Conservation (phyloP, 331 rosid species). For the Rhamnella rubrinervis region DNA sequence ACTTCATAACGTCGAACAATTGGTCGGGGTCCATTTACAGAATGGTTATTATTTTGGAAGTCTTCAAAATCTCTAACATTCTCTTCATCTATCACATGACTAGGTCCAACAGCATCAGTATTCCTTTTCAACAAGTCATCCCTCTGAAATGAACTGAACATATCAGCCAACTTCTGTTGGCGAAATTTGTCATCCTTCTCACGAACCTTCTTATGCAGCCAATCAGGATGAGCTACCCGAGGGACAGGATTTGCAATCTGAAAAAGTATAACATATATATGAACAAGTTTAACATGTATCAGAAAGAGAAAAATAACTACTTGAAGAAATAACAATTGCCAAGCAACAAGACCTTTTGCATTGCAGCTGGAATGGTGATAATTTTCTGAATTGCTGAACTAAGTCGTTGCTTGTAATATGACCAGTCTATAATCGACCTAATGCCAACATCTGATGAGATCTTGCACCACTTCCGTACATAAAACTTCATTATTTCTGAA, state of each 20-base stretch:
- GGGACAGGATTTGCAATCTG: constrained; percentile 97
- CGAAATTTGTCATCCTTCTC: constrained; percentile 96
- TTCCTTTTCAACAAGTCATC: constrained; percentile 39
- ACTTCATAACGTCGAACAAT: constrained; percentile 66
- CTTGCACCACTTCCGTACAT: constrained; percentile 98
- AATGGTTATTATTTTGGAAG: constrained; percentile 55
- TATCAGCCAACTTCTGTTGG: constrained; percentile 76
- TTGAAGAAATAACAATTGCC: constrained; percentile 18
- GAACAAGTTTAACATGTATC: constrained; percentile 21
- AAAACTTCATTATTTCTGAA: constrained; percentile 89
- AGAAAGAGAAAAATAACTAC: constrained; percentile 7
- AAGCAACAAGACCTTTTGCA: constrained; percentile 80
- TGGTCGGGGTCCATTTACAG: constrained; percentile 67
- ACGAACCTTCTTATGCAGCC: constrained; percentile 95
- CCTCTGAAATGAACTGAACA: constrained; percentile 48
- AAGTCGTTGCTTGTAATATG: constrained; percentile 95
- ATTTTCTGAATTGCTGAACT: constrained; percentile 93
- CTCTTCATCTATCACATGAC: constrained; percentile 36
- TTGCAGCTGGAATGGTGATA: constrained; percentile 96
- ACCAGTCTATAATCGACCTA: constrained; percentile 94
- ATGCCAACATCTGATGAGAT: constrained; percentile 84
- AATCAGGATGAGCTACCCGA: constrained; percentile 94
- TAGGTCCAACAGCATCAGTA: constrained; percentile 31
- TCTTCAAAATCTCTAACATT: constrained; percentile 75
- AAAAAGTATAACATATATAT: constrained; percentile 27